Evolutionary conservation across 2,329 filamentous ascomycete species (phyloP), one percentile per base, ranked within the genome.

Genomic region (Talaromyces amestolkiae): DNA sequence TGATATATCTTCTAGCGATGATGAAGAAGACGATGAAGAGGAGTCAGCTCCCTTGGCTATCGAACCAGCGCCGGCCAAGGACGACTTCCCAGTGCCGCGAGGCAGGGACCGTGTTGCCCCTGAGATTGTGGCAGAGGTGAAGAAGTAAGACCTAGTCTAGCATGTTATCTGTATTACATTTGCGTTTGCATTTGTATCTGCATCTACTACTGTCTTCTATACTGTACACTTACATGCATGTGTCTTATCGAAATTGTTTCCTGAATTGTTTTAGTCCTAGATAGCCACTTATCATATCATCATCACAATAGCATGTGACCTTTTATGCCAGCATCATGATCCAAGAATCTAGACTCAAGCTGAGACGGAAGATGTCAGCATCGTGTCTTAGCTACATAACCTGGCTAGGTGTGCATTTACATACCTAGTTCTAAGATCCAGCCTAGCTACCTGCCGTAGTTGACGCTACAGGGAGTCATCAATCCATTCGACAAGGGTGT

Each of bases 21-120:
- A 74, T 56, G 64, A 77, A 22, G 77, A 77, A 17, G 77, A 80
- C 10, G 69, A 67, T n/a, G 72, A 73, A 3, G 72, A 74, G 19
- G 69, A 75, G 24, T 70, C 72, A 56, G 67, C 65, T 3, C 71
- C 69, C 35, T 69, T 74, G 19, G 71, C 74, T 24, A 75, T 78
- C 37, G 77, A 80, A 67, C 71, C 73, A 15, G 69, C 76, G 65
- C 68, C 71, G 39, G 35, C 6, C 41, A 62, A 58, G 22, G 65
- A 66, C 45, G 65, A 66, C 19, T 64, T 61, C 24, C 61, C 61
- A 17, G 62, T 63, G 27, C 15, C 54, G 27, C 65, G 65, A 35
- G 61, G 58, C 11, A 66, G 49, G 49, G 62, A 59, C n/a, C 65
- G 65, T 10, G 47, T 61, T 19, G 31, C 54, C 17, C 24, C 39